Conservation (phyloP, 768 basidiomycete genomes). For the Hydnomerulius pinastri region DNA sequence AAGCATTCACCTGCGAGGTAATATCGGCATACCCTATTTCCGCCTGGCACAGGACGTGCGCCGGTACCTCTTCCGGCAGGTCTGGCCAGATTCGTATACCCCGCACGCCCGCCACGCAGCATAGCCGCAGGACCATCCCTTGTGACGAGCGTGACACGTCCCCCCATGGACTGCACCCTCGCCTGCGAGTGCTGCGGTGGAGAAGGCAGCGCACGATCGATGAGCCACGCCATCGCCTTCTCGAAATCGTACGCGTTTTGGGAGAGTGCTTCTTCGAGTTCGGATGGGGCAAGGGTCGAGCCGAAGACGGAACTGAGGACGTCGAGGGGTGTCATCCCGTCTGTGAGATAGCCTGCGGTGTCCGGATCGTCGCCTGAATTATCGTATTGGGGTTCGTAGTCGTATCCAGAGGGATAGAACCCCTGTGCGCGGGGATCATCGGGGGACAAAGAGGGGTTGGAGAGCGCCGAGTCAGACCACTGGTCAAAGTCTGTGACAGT, state of each 20-base stretch:
- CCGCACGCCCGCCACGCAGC: constrained; percentile 46
- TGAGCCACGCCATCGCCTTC: constrained; percentile 90
- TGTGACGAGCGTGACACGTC: constrained; percentile 66
- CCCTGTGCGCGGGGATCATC: constrained; percentile 46
- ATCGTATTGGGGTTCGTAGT: constrained; percentile 35
- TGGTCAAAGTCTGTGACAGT: constrained; percentile 65
- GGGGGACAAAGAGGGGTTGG: constrained; percentile 50
- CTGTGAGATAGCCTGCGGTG: constrained; percentile 63
- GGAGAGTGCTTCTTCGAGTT: constrained; percentile 90
- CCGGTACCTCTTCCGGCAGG: constrained; percentile 27
- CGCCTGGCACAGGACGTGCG: constrained; percentile 44
- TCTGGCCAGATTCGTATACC: constrained; percentile 26
- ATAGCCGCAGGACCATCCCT: constrained; percentile 46
- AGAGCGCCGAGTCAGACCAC: constrained; percentile 55
- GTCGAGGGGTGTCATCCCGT: constrained; percentile 98
- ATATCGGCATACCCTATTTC: constrained; percentile 86
- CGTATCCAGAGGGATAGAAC: constrained; percentile 30
- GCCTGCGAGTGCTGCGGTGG: constrained; percentile 40
- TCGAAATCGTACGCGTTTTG: constrained; percentile 94
- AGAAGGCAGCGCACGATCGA: constrained; percentile 66
- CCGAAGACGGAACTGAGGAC: constrained; percentile 94
- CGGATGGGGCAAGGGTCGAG: constrained; percentile 82
- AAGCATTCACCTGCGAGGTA: constrained; percentile 96
- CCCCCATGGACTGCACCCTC: constrained; percentile 63
- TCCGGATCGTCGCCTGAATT: constrained; percentile 47